A percentile compares a stretch with the other conserved stretches of the same genome.
These are phyloP conservation scores for Phialemoniopsis sp. DNA, from an alignment of 2,329 filamentous ascomycete species.

Conservation along the genomic window DNA sequence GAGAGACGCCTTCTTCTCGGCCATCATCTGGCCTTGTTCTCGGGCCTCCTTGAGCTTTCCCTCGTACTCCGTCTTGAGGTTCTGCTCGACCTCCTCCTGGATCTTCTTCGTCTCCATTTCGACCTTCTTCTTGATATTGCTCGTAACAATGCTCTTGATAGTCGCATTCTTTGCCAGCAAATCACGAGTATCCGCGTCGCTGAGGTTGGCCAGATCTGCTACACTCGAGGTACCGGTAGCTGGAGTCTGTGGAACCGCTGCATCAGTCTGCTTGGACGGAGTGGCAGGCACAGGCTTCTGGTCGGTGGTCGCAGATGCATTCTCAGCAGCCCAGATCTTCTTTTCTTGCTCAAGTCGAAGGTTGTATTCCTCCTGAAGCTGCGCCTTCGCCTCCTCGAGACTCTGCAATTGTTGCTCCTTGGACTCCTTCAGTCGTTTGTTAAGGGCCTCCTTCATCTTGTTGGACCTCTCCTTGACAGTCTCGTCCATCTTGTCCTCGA, in stretches of 20 bases:
- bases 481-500: slow-evolving; percentile 58
- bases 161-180: slow-evolving; percentile 53
- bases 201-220: slow-evolving; percentile 41
- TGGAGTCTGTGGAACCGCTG: slow-evolving; percentile 23
- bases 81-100: slow-evolving; percentile 47
- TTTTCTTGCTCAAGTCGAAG: slow-evolving; percentile 59
- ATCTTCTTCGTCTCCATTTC: slow-evolving; percentile 60
- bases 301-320: slow-evolving; percentile 20
- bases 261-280: slow-evolving; percentile 13
- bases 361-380: slow-evolving; percentile 38
- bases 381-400: slow-evolving; percentile 47
- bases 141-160: slow-evolving; percentile 52
- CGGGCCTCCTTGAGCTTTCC: slow-evolving; percentile 48
- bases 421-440: slow-evolving; percentile 67
- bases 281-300: slow-evolving; percentile 16
- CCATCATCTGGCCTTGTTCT: slow-evolving; percentile 66
- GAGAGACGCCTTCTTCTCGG: slow-evolving; percentile 68
- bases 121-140: slow-evolving; percentile 67
- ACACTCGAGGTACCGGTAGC: slow-evolving; percentile 22
- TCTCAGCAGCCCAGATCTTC: slow-evolving; percentile 57
- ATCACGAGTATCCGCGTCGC: slow-evolving; percentile 52
- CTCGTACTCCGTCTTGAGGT: slow-evolving; percentile 43
- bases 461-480: slow-evolving; percentile 64
- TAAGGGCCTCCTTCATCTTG: slow-evolving; percentile 64
- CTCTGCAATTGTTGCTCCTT: slow-evolving; percentile 47